A percentile compares a stretch with the other conserved stretches of the same genome.
phyloP scores from a whole-genome alignment of 129 eudicot species.

The Centrapalus pauciflorus region DNA sequence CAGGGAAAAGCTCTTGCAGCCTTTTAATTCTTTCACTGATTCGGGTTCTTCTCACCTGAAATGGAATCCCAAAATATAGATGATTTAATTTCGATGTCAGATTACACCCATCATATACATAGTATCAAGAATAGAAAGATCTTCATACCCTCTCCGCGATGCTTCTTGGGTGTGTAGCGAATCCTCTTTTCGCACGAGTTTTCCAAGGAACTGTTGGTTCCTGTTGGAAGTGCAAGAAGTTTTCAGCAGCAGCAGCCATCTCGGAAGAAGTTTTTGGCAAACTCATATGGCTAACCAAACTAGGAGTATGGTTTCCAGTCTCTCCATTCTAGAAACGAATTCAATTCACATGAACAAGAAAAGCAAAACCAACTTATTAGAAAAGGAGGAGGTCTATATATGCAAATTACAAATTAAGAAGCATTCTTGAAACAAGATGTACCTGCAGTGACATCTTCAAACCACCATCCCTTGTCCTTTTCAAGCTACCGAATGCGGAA shows the following conservation, averaged over 20 bases:
- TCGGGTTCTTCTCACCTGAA: slow-evolving; percentile 76
- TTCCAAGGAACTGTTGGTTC: slow-evolving; percentile 62
- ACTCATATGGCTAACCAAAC: slow-evolving; percentile 77
- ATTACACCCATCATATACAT: neutral
- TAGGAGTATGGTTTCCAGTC: slow-evolving; percentile 31
- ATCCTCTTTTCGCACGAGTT: slow-evolving; percentile 88
- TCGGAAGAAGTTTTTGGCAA: slow-evolving; percentile 68
- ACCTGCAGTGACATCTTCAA: slow-evolving; percentile 71
- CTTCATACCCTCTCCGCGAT: slow-evolving; percentile 86
- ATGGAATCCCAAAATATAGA: neutral
- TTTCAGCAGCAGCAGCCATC: slow-evolving; percentile 50
- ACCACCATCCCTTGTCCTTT: slow-evolving; percentile 57
- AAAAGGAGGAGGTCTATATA: neutral
- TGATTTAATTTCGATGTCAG: neutral
- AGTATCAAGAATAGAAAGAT: neutral
- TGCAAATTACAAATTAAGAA: neutral
- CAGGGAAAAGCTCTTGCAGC: slow-evolving; percentile 90
- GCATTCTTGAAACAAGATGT: slow-evolving; percentile 9
- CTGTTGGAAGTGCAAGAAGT: slow-evolving; percentile 60
- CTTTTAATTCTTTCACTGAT: slow-evolving; percentile 94
- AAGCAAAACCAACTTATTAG: neutral
- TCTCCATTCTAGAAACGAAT: slow-evolving; percentile 51
- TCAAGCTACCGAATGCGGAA: slow-evolving; percentile 43
- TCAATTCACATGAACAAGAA: neutral
- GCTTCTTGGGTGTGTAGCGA: slow-evolving; percentile 95